phyloP scores from a whole-genome alignment of 345 rosid genomes.

The Jatropha curcas region DNA sequence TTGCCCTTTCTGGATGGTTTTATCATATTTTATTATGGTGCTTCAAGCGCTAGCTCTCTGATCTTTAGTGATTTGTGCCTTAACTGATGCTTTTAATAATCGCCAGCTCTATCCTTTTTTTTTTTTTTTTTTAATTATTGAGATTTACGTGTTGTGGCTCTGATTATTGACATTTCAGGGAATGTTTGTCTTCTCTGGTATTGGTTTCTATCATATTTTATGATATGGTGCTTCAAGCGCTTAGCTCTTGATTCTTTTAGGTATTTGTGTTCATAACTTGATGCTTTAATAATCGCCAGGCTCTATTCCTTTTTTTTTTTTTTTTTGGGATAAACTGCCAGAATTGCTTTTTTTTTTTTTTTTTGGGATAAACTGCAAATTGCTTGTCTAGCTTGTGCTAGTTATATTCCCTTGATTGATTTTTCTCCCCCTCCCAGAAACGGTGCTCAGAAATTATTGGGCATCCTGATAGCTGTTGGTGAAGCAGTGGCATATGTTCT shows the following conservation, averaged over 20 bases:
- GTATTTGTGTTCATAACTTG: too few relatives aligned
- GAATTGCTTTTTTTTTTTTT: not conserved
- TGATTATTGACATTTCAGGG: too few relatives aligned
- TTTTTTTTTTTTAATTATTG: too few relatives aligned
- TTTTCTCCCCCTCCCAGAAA: slow-evolving; percentile 44
- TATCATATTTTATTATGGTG: too few relatives aligned
- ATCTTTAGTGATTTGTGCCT: not conserved
- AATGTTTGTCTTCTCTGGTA: too few relatives aligned
- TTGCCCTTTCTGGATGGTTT: not conserved
- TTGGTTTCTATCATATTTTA: too few relatives aligned
- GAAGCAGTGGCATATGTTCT: slow-evolving; percentile 86
- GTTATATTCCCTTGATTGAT: not conserved
- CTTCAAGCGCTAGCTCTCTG: not conserved
- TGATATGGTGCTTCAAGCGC: too few relatives aligned
- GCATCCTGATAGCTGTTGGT: slow-evolving; percentile 72
- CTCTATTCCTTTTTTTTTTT: too few relatives aligned
- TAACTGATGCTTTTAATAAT: not conserved
- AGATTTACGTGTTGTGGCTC: too few relatives aligned
- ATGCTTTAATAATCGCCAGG: too few relatives aligned
- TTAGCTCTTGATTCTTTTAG: too few relatives aligned
- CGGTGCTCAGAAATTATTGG: slow-evolving; percentile 82
- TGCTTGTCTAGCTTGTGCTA: not conserved
- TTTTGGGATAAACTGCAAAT: not conserved
- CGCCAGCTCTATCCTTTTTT: not conserved
- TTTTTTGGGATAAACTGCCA: too few relatives aligned